A percentile compares a stretch with the other conserved stretches of the same genome.
These are phyloP conservation scores for Taxawa tesnikishii DNA, from an alignment of 2,329 filamentous ascomycete species.

Conservation along the genomic window DNA sequence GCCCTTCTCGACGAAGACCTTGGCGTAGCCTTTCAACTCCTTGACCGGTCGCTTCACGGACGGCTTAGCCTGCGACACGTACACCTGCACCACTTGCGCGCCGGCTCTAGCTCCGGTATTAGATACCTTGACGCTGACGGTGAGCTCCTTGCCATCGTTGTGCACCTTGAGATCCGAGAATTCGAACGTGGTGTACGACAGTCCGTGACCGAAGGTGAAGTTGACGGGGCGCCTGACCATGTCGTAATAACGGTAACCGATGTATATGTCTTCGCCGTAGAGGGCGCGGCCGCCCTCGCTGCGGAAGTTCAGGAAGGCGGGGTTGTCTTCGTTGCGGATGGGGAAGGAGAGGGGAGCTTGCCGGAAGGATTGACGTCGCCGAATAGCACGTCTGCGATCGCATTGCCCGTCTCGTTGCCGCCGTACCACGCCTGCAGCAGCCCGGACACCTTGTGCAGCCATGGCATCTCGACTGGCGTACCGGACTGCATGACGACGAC, in stretches of 20 bases:
- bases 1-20: slow-evolving; percentile 46
- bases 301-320: slow-evolving; percentile 61
- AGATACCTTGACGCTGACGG: slow-evolving; percentile 36
- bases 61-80: slow-evolving; percentile 51
- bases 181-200: slow-evolving; percentile 64
- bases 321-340: slow-evolving; percentile 35
- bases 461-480: slow-evolving; percentile 61
- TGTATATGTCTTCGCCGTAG: slow-evolving; percentile 61
- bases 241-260: slow-evolving; percentile 65
- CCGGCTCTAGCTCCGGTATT: slow-evolving; percentile 48
- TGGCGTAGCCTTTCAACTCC: slow-evolving; percentile 58
- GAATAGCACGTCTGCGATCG: slow-evolving; percentile 65
- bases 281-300: slow-evolving; percentile 56
- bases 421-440: slow-evolving; percentile 73
- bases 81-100: slow-evolving; percentile 55
- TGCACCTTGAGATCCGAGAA: slow-evolving; percentile 46
- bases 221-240: slow-evolving; percentile 45
- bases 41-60: slow-evolving; percentile 55
- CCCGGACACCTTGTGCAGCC: slow-evolving; percentile 51
- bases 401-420: slow-evolving; percentile 76
- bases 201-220: slow-evolving; percentile 67
- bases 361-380: slow-evolving; percentile 62
- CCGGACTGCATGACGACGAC: slow-evolving; percentile 68
- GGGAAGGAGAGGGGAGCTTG: slow-evolving; percentile 67
- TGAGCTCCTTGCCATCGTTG: slow-evolving; percentile 35